Evolutionary conservation across 345 rosid species (phyloP), one percentile per base, ranked within the genome.

Genomic region (Citrus medica): DNA sequence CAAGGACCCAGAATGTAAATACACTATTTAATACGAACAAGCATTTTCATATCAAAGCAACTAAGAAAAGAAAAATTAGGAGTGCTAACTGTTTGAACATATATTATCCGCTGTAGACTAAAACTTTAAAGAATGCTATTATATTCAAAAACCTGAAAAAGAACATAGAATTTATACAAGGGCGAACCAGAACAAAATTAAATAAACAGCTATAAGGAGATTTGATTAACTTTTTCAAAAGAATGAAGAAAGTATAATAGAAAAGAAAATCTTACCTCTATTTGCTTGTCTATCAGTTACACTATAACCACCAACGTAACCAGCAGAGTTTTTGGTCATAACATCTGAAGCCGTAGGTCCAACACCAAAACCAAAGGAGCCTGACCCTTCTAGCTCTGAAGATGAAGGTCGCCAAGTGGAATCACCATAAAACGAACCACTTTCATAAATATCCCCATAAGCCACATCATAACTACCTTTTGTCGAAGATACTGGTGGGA

Each of bases 241-340:
- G 61, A 46, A 78, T n/a, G 51, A 53, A 14, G 28, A 71, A 71
- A 61, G 46, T 19, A 76, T 21, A 68, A 33, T 9, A 35, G 21
- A 24, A 46, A 59, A 35, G 6, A 59, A 40, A 24, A 67, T 59
- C 76, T 74, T 84, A 87, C 96, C 93, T 86, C 93, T 86, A 87
- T 71, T 85, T 80, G 89, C 30, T 78, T 87, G 93, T 85, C 91
- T 88, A 85, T 81, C 84, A 66, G 85, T 67, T 83, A 87, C 87
- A 71, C 88, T 82, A 83, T 85, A 91, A 69, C 85, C 86, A 40
- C 90, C 92, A 86, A 81, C 86, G 58, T 85, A 87, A 78, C 84
- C 87, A 74, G 82, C 87, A 78, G 91, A 58, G 76, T 70, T 90
- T 79, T 83, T 81, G 35, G 83, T 38, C 70, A 81, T 75, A 76